phyloP scores from a whole-genome alignment of 2,329 filamentous ascomycete species.

The Penicillium sp. region DNA sequence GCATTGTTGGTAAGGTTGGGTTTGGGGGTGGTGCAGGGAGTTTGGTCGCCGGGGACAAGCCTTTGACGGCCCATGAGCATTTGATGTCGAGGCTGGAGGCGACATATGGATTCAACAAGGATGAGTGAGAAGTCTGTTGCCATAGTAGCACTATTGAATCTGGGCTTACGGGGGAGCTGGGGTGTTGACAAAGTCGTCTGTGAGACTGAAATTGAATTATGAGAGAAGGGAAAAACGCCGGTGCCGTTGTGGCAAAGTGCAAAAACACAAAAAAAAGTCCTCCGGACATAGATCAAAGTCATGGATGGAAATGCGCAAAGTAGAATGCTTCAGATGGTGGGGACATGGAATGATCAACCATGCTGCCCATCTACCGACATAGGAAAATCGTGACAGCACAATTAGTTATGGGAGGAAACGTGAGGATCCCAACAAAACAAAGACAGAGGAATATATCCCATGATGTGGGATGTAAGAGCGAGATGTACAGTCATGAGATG shows the following conservation, averaged over 20 bases:
- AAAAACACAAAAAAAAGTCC: slow-evolving; percentile 21
- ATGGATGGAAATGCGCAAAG: slow-evolving; percentile 22
- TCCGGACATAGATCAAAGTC: slow-evolving; percentile 22
- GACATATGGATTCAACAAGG: slow-evolving; percentile 54
- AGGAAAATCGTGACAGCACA: slow-evolving; percentile 36
- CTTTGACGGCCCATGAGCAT: slow-evolving; percentile 62
- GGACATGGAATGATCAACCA: slow-evolving; percentile 16
- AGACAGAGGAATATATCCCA: slow-evolving; percentile 8
- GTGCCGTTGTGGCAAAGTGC: slow-evolving; percentile 26
- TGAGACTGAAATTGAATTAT: slow-evolving; percentile 20
- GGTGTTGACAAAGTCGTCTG: slow-evolving; percentile 17
- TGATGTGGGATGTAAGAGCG: slow-evolving; percentile 13
- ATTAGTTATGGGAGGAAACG: slow-evolving; percentile 23
- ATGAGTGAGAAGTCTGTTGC: slow-evolving; percentile 4
- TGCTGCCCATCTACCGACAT: slow-evolving; percentile 34
- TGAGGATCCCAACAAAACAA: slow-evolving; percentile 12
- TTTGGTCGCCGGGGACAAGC: slow-evolving; percentile 34
- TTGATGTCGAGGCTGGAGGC: slow-evolving; percentile 58
- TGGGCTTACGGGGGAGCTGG: not conserved
- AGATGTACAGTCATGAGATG: slow-evolving; percentile 28
- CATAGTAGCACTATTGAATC: not conserved
- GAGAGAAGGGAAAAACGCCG: slow-evolving; percentile 25
- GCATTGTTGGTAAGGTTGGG: slow-evolving; percentile 36
- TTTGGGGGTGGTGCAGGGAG: slow-evolving; percentile 43
- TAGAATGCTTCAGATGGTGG: slow-evolving; percentile 24